phyloP scores from a whole-genome alignment of 2,329 filamentous ascomycete species.

The Colletotrichum cuscutae region DNA sequence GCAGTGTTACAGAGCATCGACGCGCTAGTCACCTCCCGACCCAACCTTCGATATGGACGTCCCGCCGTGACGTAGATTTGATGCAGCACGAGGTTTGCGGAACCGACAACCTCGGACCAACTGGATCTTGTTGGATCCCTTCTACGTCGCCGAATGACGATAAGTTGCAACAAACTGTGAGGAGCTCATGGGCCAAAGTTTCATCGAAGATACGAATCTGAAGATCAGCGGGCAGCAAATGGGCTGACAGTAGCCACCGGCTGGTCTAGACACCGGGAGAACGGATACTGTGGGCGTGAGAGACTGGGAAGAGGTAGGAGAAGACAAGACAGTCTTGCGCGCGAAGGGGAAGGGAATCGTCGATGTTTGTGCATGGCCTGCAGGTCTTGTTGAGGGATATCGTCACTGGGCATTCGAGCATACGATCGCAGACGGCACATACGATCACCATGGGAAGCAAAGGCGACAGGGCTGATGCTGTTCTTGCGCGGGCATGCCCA shows the following conservation, averaged over 20 bases:
- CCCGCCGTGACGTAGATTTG: conserved; percentile 24
- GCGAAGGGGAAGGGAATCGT: neutral
- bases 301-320: conserved; percentile 27
- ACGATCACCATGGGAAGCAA: conserved; percentile 14
- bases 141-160: conserved; percentile 13
- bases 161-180: conserved; percentile 3
- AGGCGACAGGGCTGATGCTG: conserved; percentile 18
- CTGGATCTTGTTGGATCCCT: neutral
- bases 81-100: conserved; percentile 24
- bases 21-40: conserved; percentile 17
- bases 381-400: neutral
- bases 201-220: conserved; percentile 2
- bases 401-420: neutral
- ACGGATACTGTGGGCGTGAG: conserved; percentile 24
- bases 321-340: neutral
- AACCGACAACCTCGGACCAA: neutral
- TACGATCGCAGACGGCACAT: conserved; percentile 20
- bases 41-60: conserved; percentile 12
- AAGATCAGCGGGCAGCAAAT: conserved; percentile 8
- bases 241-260: conserved; percentile 13
- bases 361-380: neutral
- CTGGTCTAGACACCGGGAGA: conserved; percentile 16
- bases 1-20: conserved; percentile 20
- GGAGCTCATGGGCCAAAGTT: conserved; percentile 11
- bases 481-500: too few relatives aligned